These are phyloP conservation scores for Aspergillus sclerotiicarbonarius DNA, from an alignment of 495 filamentous ascomycete species.

Conservation along the genomic window DNA sequence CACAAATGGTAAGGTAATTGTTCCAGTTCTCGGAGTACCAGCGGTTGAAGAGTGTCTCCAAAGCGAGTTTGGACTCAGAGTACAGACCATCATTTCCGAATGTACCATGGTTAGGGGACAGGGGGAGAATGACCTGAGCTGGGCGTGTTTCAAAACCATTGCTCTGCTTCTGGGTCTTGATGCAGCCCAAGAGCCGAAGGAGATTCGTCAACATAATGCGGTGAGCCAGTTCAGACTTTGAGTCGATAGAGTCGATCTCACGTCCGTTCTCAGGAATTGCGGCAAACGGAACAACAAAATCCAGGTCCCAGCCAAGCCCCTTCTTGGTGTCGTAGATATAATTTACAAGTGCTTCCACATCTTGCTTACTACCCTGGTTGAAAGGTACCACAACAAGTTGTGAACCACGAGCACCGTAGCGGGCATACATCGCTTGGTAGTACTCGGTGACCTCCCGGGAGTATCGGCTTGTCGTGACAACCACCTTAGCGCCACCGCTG, in stretches of 20 bases:
- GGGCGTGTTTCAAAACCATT: constrained; percentile 92
- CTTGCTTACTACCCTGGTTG: constrained; percentile 98
- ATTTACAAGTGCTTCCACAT: constrained; percentile 86
- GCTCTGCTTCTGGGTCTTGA: constrained; percentile 85
- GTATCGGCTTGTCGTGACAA: constrained; percentile 94
- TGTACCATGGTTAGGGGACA: constrained; percentile 97
- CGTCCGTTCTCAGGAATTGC: constrained; percentile 97
- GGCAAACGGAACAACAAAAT: constrained; percentile 94
- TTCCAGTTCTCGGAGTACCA: constrained; percentile 98
- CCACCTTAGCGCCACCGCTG: constrained; percentile 91
- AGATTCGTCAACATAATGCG: constrained; percentile 99
- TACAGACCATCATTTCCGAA: constrained; percentile 98
- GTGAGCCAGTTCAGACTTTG: constrained; percentile 96
- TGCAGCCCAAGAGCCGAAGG: constrained; percentile 79
- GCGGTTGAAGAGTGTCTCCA: constrained; percentile 97
- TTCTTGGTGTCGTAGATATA: constrained; percentile 98
- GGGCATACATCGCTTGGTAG: constrained; percentile 97
- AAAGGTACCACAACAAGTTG: constrained; percentile 97
- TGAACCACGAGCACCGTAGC: constrained; percentile 88
- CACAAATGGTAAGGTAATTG: constrained; percentile 97
- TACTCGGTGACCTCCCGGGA: constrained; percentile 98
- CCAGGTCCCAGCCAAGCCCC: constrained; percentile 96
- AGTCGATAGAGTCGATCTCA: constrained; percentile 96
- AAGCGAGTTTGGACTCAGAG: constrained; percentile 93
- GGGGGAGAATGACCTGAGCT: constrained; percentile 90